Percentiles rank a stretch among this genome's conserved stretches.
Conservation (phyloP, 345 rosid genomes). For the Populus nigra region DNA sequence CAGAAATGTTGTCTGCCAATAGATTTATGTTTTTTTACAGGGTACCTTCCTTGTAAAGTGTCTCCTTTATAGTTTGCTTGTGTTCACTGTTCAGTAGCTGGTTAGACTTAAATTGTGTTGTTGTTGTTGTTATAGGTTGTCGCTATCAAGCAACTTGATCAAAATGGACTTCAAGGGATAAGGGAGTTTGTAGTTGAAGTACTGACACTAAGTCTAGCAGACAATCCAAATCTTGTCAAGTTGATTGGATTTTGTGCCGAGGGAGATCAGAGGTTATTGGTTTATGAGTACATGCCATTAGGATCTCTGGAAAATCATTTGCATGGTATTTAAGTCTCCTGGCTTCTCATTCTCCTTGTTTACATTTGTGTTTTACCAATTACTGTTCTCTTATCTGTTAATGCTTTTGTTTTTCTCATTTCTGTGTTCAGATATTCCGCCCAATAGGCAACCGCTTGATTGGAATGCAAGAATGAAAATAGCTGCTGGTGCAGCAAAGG, state of each 20-base stretch:
- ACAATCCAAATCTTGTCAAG: conserved; percentile 47
- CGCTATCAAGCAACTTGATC: conserved; percentile 50
- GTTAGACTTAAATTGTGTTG: background rate
- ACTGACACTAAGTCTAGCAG: conserved; percentile 29
- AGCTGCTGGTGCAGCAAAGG: conserved; percentile 49
- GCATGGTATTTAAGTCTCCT: conserved; percentile 28
- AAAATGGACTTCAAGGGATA: conserved; percentile 38
- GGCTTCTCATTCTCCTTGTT: background rate
- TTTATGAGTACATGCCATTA: conserved; percentile 47
- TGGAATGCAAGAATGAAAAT: conserved; percentile 47
- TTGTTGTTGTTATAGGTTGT: conserved; percentile 28
- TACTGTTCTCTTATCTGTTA: background rate
- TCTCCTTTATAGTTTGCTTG: background rate
- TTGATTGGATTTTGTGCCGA: conserved; percentile 43
- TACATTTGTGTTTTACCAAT: background rate
- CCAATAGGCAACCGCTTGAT: conserved; percentile 33
- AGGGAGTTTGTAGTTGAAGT: conserved; percentile 45
- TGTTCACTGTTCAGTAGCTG: background rate
- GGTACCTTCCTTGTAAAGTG: background rate
- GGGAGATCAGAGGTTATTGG: conserved; percentile 44
- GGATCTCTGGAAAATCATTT: conserved; percentile 49
- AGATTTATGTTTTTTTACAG: background rate
- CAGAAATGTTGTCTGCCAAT: background rate
- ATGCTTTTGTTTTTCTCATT: background rate
- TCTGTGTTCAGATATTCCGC: conserved; percentile 29